These are phyloP conservation scores for Pulveroboletus ravenelii DNA, from an alignment of 768 basidiomycete species.

Conservation along the genomic window DNA sequence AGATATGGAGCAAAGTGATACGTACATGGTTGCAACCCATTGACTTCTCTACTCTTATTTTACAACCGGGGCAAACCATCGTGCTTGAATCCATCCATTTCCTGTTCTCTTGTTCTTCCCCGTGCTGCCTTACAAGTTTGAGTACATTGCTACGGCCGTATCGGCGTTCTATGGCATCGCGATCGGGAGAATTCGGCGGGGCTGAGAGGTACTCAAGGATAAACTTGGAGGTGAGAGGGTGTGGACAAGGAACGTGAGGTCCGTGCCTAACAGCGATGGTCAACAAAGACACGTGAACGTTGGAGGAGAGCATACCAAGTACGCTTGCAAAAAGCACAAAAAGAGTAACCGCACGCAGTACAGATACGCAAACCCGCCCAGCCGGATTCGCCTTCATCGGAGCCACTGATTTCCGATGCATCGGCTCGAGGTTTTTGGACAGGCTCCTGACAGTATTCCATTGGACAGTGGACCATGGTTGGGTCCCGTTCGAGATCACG, in stretches of 20 bases:
- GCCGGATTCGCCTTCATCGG: constrained; percentile 49
- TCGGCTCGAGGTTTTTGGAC: constrained; percentile 52
- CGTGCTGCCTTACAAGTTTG: constrained; percentile 54
- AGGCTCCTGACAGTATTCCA: constrained; percentile 74
- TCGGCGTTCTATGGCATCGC: constrained; percentile 51
- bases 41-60: constrained; percentile 67
- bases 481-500: constrained; percentile 73
- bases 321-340: constrained; percentile 77
- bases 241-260: constrained; percentile 63
- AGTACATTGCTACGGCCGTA: constrained; percentile 61
- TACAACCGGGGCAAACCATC: constrained; percentile 69
- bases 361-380: constrained; percentile 76
- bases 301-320: constrained; percentile 54
- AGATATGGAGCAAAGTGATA: constrained; percentile 3
- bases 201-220: constrained; percentile 63
- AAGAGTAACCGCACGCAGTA: constrained; percentile 64
- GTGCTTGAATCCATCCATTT: constrained; percentile 70
- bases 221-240: constrained; percentile 61
- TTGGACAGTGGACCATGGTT: constrained; percentile 74
- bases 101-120: constrained; percentile 72
- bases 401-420: constrained; percentile 10
- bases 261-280: constrained; percentile 63
- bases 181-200: constrained; percentile 46
- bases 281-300: neutral
- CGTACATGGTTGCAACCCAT: constrained; percentile 86